Conservation (phyloP, 1,284 basidiomycete genomes). For the Tilletia caries region DNA sequence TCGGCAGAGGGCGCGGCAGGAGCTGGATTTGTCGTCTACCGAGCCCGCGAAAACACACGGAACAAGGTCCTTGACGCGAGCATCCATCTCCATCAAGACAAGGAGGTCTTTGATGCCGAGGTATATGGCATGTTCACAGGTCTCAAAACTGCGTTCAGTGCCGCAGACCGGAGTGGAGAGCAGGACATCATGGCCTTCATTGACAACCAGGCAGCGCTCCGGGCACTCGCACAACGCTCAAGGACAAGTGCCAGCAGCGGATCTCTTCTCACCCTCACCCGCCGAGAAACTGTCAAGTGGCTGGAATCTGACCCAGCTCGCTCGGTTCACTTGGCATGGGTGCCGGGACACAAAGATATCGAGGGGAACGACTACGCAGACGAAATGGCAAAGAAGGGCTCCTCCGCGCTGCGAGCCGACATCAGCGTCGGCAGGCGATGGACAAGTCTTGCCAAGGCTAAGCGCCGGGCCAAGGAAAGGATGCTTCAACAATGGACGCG, state of each 20-base stretch:
- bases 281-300: not conserved
- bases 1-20: not conserved
- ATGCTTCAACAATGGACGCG: not conserved
- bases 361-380: not conserved
- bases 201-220: not conserved
- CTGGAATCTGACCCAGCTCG: not conserved
- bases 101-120: slow-evolving; percentile 11
- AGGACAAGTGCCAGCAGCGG: not conserved
- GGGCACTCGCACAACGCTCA: not conserved
- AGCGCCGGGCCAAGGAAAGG: not conserved
- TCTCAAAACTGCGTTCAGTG: not conserved
- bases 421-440: not conserved
- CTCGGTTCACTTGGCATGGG: not conserved
- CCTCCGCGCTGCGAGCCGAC: not conserved
- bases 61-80: not conserved
- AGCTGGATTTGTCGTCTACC: not conserved
- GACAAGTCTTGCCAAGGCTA: not conserved
- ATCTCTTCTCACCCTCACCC: not conserved
- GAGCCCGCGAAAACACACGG: not conserved
- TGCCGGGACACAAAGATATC: not conserved
- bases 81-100: not conserved
- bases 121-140: not conserved
- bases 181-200: not conserved
- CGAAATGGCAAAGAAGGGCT: not conserved
- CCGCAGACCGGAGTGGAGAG: not conserved